Evolutionary conservation across 2,329 filamentous ascomycete species (phyloP).

Genomic region (Laburnicola sp.): DNA sequence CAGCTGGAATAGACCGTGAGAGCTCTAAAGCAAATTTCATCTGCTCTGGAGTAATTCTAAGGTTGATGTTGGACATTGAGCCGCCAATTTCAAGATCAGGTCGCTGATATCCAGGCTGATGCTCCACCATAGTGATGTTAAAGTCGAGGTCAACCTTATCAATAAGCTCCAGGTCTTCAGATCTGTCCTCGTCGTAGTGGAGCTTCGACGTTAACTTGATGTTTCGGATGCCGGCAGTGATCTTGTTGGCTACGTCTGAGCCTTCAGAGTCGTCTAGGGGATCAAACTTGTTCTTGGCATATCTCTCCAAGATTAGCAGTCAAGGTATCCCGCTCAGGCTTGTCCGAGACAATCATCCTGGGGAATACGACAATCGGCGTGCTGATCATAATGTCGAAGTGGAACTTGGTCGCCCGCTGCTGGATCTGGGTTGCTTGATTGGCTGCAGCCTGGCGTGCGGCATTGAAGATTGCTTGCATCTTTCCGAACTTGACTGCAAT

Average conservation of each 20-base stretch:
- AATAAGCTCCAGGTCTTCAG: constrained; percentile 92
- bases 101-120: constrained; percentile 72
- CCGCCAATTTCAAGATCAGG: constrained; percentile 92
- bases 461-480: constrained; percentile 99
- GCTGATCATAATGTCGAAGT: constrained; percentile 90
- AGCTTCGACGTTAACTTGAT: constrained; percentile 89
- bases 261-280: constrained; percentile 76
- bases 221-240: constrained; percentile 88
- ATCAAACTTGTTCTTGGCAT: constrained; percentile 90
- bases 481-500: constrained; percentile 97
- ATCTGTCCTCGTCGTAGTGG: constrained; percentile 70
- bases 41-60: constrained; percentile 87
- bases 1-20: constrained; percentile 81
- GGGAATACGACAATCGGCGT: constrained; percentile 97
- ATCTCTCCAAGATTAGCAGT: constrained; percentile 97
- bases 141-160: constrained; percentile 95
- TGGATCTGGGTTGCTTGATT: constrained; percentile 93
- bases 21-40: constrained; percentile 87
- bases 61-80: constrained; percentile 88
- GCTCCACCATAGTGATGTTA: constrained; percentile 88
- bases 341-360: constrained; percentile 70
- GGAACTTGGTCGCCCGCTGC: constrained; percentile 84
- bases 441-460: constrained; percentile 89
- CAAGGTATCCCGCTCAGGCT: constrained; percentile 74
- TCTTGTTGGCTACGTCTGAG: constrained; percentile 79